A percentile compares a stretch with the other conserved stretches of the same genome.
Conservation (phyloP, 768 basidiomycete species). For the Macrolepiota albuminosa region DNA sequence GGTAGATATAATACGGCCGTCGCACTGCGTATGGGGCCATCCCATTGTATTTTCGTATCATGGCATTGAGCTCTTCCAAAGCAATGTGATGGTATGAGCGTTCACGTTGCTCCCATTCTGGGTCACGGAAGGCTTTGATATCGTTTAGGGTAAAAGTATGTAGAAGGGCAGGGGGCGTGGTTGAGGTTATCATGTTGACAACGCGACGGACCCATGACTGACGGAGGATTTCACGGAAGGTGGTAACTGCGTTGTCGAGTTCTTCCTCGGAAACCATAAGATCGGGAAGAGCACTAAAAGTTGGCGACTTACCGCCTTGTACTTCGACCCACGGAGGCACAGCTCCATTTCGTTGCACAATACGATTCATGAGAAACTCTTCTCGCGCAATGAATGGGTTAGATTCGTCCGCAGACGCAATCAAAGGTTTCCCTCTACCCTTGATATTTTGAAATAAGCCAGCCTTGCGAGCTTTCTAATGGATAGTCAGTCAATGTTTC, state of each 20-base stretch:
- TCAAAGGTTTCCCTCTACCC: conserved; percentile 50
- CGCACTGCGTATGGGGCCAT: conserved; percentile 78
- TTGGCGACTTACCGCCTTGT: conserved; percentile 49
- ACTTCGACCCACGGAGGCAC: conserved; percentile 85
- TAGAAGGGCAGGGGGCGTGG: conserved; percentile 36
- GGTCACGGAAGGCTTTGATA: conserved; percentile 48
- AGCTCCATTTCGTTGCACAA: conserved; percentile 77
- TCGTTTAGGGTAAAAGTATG: conserved; percentile 28
- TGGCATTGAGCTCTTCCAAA: conserved; percentile 65
- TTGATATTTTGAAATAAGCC: conserved; percentile 71
- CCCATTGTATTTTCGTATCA: conserved; percentile 76
- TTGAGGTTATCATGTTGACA: conserved; percentile 52
- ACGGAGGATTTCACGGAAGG: conserved; percentile 61
- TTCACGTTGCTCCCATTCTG: conserved; percentile 69
- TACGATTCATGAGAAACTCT: conserved; percentile 84
- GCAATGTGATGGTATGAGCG: conserved; percentile 63
- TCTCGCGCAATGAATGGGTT: conserved; percentile 65
- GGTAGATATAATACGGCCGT: conserved; percentile 51
- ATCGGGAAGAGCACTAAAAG: not conserved
- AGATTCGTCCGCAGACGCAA: conserved; percentile 32
- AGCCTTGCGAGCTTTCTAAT: conserved; percentile 57
- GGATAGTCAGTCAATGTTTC: not conserved
- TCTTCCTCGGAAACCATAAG: conserved; percentile 32
- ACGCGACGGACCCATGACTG: conserved; percentile 75
- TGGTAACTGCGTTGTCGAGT: conserved; percentile 54